phyloP scores from a whole-genome alignment of 805 yeast genomes.

The Saccharomycopsis oosterbeekiorum region DNA sequence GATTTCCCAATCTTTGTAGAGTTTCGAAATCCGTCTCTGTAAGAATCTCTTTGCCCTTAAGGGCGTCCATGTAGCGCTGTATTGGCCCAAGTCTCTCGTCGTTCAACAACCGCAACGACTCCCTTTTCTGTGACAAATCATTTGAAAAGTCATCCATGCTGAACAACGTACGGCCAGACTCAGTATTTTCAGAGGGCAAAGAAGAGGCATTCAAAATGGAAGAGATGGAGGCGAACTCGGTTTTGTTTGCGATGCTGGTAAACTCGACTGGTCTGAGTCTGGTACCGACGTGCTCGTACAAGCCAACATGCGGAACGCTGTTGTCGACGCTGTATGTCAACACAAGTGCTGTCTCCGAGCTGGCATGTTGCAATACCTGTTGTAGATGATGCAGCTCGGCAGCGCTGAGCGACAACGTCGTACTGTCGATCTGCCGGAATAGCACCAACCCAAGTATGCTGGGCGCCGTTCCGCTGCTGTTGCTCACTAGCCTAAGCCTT shows the following conservation, averaged over 20 bases:
- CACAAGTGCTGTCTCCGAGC: neutral
- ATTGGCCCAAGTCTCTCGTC: neutral
- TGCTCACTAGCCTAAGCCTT: neutral
- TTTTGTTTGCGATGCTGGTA: neutral
- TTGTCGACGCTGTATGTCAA: neutral
- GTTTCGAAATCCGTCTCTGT: neutral
- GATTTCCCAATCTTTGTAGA: neutral
- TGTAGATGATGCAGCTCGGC: neutral
- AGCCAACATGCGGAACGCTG: neutral
- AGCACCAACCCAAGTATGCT: neutral
- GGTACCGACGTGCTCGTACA: neutral
- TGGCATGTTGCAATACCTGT: neutral
- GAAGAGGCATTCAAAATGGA: neutral
- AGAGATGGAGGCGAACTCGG: neutral
- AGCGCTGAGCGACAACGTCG: neutral
- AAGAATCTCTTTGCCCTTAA: neutral
- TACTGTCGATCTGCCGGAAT: neutral
- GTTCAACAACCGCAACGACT: neutral
- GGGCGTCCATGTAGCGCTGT: neutral
- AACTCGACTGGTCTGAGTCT: neutral
- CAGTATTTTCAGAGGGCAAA: neutral
- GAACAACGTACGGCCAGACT: neutral
- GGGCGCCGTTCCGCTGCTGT: neutral
- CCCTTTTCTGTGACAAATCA: neutral
- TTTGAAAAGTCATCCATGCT: neutral